Evolutionary conservation across 2,329 filamentous ascomycete species (phyloP), one percentile per base, ranked within the genome.

Genomic region (Hypoxylon sp.): DNA sequence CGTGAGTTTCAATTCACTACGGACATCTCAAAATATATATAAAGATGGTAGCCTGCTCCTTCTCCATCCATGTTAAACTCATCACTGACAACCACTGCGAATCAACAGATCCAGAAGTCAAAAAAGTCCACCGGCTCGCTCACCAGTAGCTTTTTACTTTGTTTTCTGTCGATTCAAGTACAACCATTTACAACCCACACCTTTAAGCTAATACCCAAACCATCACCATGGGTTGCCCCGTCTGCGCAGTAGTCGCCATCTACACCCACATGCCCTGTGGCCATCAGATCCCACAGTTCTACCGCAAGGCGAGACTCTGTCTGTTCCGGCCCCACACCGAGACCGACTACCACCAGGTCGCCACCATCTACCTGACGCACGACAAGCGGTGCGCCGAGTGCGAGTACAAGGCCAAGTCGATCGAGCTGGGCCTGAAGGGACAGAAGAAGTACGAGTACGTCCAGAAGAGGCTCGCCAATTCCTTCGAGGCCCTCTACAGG

Each of bases 321-420:
- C 51, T 57, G 7, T 57, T 55, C n/a, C 45, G 42, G 37, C 42
- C 46, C 4, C 55, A 57, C 26, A 17, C 4, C 1, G 19, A 32
- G 3, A 9, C 20, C 0, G 51, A 50, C 0, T 58, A 46, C 26
- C 51, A 58, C 23, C 23, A 27, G 20, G 32, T 17, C 7, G 19
- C 20, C 1, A 55, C 41, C 8, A 13, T 21, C 1, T 55, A 43
- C 31, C 6, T 19, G 6, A 20, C 19, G 12, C 6, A 7, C 12
- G 4, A 43, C 1, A 5, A 42, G 8, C 6, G 7, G 2, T 58
- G 55, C 16, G 3, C 37, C 7, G 35, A 43, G 12, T 58, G 55
- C 36, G 6, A 12, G 13, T 16, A 51, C 12, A 15, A 17, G 4
- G 9, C 4, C n/a, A 20, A 35, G 12, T 38, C 51, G 2, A 16